A percentile compares a stretch with the other conserved stretches of the same genome.
phyloP scores from a whole-genome alignment of 805 yeast species.

The Metschnikowia borealis region DNA sequence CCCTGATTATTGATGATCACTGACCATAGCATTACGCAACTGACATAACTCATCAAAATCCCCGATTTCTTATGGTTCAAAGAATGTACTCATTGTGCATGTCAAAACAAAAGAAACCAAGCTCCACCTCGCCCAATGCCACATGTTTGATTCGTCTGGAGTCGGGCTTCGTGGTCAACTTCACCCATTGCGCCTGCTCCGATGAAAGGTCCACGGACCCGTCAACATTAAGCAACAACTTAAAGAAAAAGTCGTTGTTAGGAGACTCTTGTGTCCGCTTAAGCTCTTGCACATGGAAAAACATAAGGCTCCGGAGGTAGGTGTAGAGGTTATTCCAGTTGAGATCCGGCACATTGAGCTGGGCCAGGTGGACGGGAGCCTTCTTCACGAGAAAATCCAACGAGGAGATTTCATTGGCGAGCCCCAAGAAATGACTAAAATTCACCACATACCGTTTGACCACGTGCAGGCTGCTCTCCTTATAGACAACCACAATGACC shows the following conservation, averaged over 20 bases:
- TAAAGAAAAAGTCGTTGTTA: constrained; percentile 19
- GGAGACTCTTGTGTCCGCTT: constrained; percentile 12
- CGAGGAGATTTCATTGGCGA: constrained; percentile 16
- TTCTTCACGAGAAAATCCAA: constrained; percentile 14
- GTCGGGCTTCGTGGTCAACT: constrained; percentile 14
- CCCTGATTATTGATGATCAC: no score
- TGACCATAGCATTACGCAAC: no score
- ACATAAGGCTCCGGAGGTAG: constrained; percentile 28
- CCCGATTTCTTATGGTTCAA: no score
- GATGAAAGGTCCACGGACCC: constrained; percentile 16
- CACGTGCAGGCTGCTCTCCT: constrained; percentile 24
- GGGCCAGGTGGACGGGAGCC: constrained; percentile 21
- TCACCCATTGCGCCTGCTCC: constrained; percentile 24
- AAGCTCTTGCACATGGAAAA: constrained; percentile 31
- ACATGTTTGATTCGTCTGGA: constrained; percentile 11
- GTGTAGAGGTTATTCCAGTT: constrained; percentile 33
- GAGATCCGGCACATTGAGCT: constrained; percentile 23
- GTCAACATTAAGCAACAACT: constrained; percentile 25
- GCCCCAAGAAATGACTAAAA: constrained; percentile 28
- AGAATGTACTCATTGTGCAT: constrained; percentile 27
- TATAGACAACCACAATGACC: constrained; percentile 36
- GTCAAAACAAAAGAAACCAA: constrained; percentile 28
- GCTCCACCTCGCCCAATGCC: constrained; percentile 24
- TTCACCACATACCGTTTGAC: constrained; percentile 37
- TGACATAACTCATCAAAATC: neutral